Evolutionary conservation across 2,329 filamentous ascomycete genomes (phyloP).

Genomic region (Aspergillus transmontanensis): DNA sequence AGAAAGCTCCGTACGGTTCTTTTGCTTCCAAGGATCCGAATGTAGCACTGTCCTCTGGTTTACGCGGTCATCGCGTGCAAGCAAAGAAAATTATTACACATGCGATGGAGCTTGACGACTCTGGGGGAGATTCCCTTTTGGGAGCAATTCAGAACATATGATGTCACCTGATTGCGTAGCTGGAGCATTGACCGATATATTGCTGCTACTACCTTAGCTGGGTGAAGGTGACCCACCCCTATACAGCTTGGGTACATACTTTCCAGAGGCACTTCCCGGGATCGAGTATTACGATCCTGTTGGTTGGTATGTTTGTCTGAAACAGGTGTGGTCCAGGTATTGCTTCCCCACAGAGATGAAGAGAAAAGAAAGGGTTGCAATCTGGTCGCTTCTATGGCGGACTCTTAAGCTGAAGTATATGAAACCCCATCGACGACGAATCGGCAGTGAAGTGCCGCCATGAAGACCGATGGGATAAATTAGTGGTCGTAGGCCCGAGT

Average conservation of each 20-base stretch:
- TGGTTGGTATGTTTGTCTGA: not conserved
- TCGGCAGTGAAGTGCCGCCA: conserved; percentile 6
- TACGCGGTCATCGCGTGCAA: not conserved
- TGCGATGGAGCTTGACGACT: not conserved
- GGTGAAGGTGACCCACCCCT: not conserved
- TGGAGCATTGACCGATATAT: conserved; percentile 1
- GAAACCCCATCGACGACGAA: not conserved
- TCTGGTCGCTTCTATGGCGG: not conserved
- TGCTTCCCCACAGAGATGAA: not conserved
- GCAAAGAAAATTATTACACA: not conserved
- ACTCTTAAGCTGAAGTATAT: not conserved
- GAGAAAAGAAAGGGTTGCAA: not conserved
- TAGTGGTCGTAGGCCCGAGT: not conserved
- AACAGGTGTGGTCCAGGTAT: not conserved
- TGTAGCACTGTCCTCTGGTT: not conserved
- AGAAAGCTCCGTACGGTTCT: conserved; percentile 2
- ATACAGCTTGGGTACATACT: not conserved
- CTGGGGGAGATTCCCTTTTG: not conserved
- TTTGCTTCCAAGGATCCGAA: not conserved
- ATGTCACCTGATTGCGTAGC: conserved; percentile 4
- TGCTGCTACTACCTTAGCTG: not conserved
- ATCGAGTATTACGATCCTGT: not conserved
- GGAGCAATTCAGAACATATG: not conserved
- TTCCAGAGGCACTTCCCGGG: not conserved
- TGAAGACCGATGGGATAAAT: not conserved